Base-by-base conservation (phyloP, 306 rosid genomes). In the barrel medic (Medicago truncatula) region DNA sequence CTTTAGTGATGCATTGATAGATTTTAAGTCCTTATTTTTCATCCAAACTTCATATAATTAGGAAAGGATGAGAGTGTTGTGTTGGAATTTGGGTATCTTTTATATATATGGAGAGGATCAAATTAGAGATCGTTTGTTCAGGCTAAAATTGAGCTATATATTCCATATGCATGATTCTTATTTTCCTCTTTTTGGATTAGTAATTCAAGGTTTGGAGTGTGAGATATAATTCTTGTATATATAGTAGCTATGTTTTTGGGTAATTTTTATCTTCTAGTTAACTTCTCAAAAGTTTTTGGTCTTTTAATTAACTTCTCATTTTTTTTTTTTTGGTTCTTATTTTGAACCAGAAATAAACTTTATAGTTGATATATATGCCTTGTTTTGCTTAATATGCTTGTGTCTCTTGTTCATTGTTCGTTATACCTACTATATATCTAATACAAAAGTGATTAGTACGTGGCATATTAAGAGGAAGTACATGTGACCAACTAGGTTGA, bases 401-500 rank as follows among this genome's bases (percentile, higher is more conserved):
- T 23, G 38, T 9, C 18, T 52, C 57, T 71, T n/a, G 34, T 14
- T 50, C 9, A 38, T 71, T 21, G 34, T 18, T 71, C 4, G 20
- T 44, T 25, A 49, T 16, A 52, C 50, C 67, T 5, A 25, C 58
- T 69, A 21, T 61, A 68, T 61, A 77, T 58, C 34, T 47, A 36
- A 49, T 15, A 1, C 13, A 36, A 50, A 56, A 78, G 31, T 60
- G 66, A 56, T 9, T 1, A 47, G 6, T 59, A 25, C 12, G 46
- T 78, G 76, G 65, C 71, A 57, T 57, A 17, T 76, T 20, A 8
- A 39, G 65, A 49, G 65, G 71, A 62, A 61, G 47, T 28, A 6
- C 2, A 16, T n/a, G 18, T 47, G 47, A 58, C 54, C 65, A 66
- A 66, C 28, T 14, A 62, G 39, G 50, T 43, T 43, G 59, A 47